A percentile compares a stretch with the other conserved stretches of the same genome.
Evolutionary conservation across 2,329 filamentous ascomycete genomes (phyloP).

Genomic region (Trichophyton verrucosum): DNA sequence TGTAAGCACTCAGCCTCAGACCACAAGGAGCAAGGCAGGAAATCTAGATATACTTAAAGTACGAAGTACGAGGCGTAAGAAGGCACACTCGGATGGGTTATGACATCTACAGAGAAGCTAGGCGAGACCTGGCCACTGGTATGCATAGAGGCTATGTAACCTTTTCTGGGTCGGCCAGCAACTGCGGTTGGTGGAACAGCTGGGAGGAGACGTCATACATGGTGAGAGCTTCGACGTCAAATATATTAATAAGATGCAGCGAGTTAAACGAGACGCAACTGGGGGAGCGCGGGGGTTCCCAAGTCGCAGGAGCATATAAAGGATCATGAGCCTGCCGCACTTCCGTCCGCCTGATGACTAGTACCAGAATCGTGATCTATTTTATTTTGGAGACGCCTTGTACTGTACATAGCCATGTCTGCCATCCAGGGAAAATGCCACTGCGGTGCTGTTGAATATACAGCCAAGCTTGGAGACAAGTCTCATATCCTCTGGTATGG

Average conservation of each 20-base stretch:
- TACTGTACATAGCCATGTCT: constrained; percentile 24
- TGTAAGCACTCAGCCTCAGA: not conserved
- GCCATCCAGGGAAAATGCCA: constrained; percentile 42
- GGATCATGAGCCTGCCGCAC: not conserved
- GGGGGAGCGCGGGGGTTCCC: not conserved
- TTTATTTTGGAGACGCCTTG: too few species aligned
- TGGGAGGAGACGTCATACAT: not conserved
- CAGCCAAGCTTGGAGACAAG: constrained; percentile 38
- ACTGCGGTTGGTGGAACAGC: not conserved
- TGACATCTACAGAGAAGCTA: not conserved
- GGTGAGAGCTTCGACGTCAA: not conserved
- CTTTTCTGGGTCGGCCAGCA: not conserved
- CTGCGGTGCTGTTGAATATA: constrained; percentile 43
- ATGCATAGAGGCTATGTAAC: not conserved
- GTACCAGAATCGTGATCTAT: too few species aligned
- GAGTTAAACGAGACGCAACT: not conserved
- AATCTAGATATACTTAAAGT: not conserved
- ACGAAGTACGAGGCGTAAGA: not conserved
- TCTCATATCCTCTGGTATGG: constrained; percentile 28
- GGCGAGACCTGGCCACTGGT: not conserved
- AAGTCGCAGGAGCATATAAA: not conserved
- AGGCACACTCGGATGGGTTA: not conserved
- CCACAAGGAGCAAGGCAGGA: not conserved
- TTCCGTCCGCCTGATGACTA: not conserved
- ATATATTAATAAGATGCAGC: not conserved